Base-by-base conservation (phyloP, 257 asterid genomes). In the Fraxinus pennsylvanica region DNA sequence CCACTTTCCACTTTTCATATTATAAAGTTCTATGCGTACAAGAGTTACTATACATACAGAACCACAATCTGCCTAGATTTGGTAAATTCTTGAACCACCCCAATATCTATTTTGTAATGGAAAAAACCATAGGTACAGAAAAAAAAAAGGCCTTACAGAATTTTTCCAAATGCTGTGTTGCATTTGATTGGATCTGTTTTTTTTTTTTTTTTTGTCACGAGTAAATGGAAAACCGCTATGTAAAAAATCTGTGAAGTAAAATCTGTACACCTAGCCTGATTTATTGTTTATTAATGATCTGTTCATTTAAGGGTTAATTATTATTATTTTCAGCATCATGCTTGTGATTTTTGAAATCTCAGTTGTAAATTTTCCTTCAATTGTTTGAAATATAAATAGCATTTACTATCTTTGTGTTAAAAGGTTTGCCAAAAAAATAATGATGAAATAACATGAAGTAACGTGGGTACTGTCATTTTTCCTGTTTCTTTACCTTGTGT, bases 1-100 rank as follows among this genome's bases (percentile, higher is more conserved):
- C 90, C 87, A 79, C 88, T 78, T 88, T 83, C 87, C 82, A 74
- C 82, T 84, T 86, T 83, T 71, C 79, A 68, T 76, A 71, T 76
- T 54, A 78, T 68, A 22, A 6, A 8, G 2, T 68, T 74, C 54
- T 69, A 77, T 74, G 59, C 69, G 66, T 65, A 71, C 79, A 59
- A 41, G 72, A 33, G 74, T 65, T 65, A 19, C 75, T 33, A 45
- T 76, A 68, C 38, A 50, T 68, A 47, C 22, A 36, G 21, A 66
- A 45, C 33, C 83, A 22, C 36, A 79, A 84, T 86, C 83, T 70
- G 71, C 29, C 87, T 74, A 79, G 17, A 74, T 82, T 81, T 82
- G 90, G 86, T 65, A 76, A 82, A 72, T 4, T 75, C 36, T 74
- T 79, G 14, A 68, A 79, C 73, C 71, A 65, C 63, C 75, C 78